These are phyloP conservation scores for Eremothecium sinecaudum DNA, from an alignment of 1,139 yeast species.

Conservation along the genomic window DNA sequence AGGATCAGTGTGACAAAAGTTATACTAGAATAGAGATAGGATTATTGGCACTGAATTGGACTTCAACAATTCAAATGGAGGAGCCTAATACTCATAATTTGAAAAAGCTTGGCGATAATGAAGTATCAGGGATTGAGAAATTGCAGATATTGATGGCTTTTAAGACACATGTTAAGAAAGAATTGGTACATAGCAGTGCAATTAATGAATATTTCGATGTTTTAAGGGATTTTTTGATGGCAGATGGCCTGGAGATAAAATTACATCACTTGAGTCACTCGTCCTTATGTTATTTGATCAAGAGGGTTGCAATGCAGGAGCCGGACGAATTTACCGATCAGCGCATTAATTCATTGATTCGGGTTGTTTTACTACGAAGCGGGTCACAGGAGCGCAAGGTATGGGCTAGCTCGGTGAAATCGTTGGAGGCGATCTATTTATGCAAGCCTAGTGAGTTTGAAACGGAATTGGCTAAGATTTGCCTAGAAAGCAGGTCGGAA, in stretches of 20 bases:
- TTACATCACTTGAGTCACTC: slow-evolving; percentile 49
- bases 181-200: slow-evolving; percentile 45
- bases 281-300: slow-evolving; percentile 63
- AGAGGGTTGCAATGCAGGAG: slow-evolving; percentile 69
- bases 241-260: slow-evolving; percentile 34
- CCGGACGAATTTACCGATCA: slow-evolving; percentile 40
- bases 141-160: slow-evolving; percentile 40
- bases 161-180: slow-evolving; percentile 63
- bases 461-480: slow-evolving; percentile 6
- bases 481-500: neutral
- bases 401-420: slow-evolving; percentile 26
- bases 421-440: slow-evolving; percentile 26
- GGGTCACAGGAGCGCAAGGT: slow-evolving; percentile 21
- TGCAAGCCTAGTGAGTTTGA: slow-evolving; percentile 17
- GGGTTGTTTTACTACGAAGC: slow-evolving; percentile 12
- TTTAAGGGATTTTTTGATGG: slow-evolving; percentile 36
- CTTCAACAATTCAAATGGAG: too few species aligned
- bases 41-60: too few species aligned
- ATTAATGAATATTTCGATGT: slow-evolving; percentile 53
- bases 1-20: too few species aligned
- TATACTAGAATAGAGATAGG: too few species aligned
- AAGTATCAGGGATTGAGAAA: slow-evolving; percentile 28
- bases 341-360: slow-evolving; percentile 8
- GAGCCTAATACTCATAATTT: slow-evolving; percentile 3
- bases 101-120: slow-evolving; percentile 10